phyloP scores from a whole-genome alignment of 2,329 filamentous ascomycete species.

The Aureobasidium sp. region DNA sequence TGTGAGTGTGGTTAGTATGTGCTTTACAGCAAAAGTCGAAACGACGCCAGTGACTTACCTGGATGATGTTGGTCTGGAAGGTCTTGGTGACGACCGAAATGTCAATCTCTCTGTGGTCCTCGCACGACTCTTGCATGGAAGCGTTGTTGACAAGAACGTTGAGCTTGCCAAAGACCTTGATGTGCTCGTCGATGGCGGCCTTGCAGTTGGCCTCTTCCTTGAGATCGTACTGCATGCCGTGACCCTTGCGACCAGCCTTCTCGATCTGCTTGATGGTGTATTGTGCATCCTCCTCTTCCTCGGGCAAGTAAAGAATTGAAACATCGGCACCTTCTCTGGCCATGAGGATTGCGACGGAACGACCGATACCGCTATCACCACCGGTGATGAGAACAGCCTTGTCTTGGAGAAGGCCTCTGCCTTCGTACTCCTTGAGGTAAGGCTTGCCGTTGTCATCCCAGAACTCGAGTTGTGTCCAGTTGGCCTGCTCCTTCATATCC shows the following conservation, averaged over 20 bases:
- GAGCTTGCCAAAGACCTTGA: conserved; percentile 38
- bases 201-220: conserved; percentile 46
- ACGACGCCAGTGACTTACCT: conserved; percentile 19
- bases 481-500: conserved; percentile 26
- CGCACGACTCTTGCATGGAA: conserved; percentile 49
- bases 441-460: conserved; percentile 28
- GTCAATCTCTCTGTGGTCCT: conserved; percentile 48
- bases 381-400: conserved; percentile 26
- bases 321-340: conserved; percentile 53
- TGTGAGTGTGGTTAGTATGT: background rate
- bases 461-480: conserved; percentile 29
- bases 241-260: conserved; percentile 42
- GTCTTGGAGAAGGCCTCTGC: conserved; percentile 27
- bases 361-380: conserved; percentile 39
- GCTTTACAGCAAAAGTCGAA: background rate
- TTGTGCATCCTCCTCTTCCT: conserved; percentile 51
- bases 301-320: conserved; percentile 49
- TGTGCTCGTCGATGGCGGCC: conserved; percentile 46
- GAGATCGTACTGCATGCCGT: conserved; percentile 44
- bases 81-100: conserved; percentile 49
- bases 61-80: conserved; percentile 51
- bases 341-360: conserved; percentile 49
- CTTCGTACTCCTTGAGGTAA: conserved; percentile 28
- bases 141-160: conserved; percentile 54
- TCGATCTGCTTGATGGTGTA: conserved; percentile 48